These are phyloP conservation scores for Eimeria falciformis DNA, from an alignment of 169 alveolate genomes.

Conservation along the genomic window DNA sequence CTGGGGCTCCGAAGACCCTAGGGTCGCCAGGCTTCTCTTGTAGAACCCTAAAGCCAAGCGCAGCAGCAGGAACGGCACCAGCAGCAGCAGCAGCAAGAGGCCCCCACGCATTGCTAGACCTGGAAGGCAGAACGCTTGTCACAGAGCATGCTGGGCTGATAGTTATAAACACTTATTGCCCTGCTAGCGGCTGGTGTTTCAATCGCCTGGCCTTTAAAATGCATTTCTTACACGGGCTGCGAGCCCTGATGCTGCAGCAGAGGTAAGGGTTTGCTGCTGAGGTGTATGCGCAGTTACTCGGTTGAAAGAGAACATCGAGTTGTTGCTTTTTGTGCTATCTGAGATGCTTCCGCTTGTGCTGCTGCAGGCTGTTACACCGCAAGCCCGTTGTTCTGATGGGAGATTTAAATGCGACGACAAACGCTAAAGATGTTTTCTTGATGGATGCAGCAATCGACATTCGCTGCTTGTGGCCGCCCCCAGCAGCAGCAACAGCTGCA, in stretches of 20 bases:
- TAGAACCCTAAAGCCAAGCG: neutral
- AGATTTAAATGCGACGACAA: conserved; percentile 13
- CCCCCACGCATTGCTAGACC: neutral
- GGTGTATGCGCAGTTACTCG: no score
- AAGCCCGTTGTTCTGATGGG: neutral
- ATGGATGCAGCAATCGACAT: neutral
- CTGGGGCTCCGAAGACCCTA: neutral
- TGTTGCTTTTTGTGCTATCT: neutral
- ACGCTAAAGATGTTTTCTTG: neutral
- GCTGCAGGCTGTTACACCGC: neutral
- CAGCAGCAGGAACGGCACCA: neutral
- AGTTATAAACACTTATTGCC: neutral
- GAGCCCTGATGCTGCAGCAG: conserved; percentile 21
- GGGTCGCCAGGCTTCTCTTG: conserved; percentile 1
- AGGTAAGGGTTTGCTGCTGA: conserved; percentile 26
- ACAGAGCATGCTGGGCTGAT: neutral
- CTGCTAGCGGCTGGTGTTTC: neutral
- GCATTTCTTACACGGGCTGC: neutral
- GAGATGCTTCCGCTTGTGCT: neutral
- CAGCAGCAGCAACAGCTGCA: neutral
- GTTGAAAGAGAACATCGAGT: no score
- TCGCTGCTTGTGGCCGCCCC: neutral
- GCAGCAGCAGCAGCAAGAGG: conserved; percentile 3
- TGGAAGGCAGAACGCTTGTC: neutral
- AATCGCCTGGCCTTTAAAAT: neutral